Evolutionary conservation across 2,329 filamentous ascomycete species (phyloP), one percentile per base, ranked within the genome.

Genomic region (Juglanconis sp.): DNA sequence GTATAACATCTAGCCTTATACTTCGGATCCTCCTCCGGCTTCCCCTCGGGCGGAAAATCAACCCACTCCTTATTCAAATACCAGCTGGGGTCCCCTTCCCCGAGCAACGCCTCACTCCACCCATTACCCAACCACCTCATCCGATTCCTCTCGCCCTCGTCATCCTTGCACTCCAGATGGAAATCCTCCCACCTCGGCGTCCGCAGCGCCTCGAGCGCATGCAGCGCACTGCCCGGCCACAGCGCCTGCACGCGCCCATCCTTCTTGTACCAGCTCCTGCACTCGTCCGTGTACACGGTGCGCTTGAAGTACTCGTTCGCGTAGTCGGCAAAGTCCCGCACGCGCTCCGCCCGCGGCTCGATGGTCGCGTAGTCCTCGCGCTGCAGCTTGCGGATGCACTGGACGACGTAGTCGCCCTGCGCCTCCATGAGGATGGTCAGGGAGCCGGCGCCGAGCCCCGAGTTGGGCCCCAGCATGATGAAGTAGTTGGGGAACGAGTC

Each of bases 261-360:
- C 8, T 65, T 62, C 63, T 71, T 71, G 63, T 68, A 70, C 67
- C 68, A 70, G 24, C 65, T 68, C 7, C 66, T 61, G 50, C 69
- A 71, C 2, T 64, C 65, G 4, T 64, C 65, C 0, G 62, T 67
- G 66, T 65, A 70, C 4, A 66, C 69, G 0, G 68, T 69, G 5
- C 64, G 65, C 4, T 65, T 62, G 17, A 71, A 57, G 42, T 70
- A 73, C n/a, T 67, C 66, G 34, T 64, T 61, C 34, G 68, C 69
- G 51, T 72, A 70, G 36, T 70, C 66, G n/a, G 60, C 64, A 55
- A 71, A 74, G 44, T 73, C 71, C 6, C 64, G 52, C 2, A 72
- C 65, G 1, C 71, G 65, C 31, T 65, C 65, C 31, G 65, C 61
- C 34, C 65, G 67, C 1, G 67, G 68, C 0, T 59, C 64, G 36